Percentiles rank a stretch among this genome's conserved stretches.
Evolutionary conservation across 306 rosid species (phyloP).

Genomic region (Lathyrus oleraceus): DNA sequence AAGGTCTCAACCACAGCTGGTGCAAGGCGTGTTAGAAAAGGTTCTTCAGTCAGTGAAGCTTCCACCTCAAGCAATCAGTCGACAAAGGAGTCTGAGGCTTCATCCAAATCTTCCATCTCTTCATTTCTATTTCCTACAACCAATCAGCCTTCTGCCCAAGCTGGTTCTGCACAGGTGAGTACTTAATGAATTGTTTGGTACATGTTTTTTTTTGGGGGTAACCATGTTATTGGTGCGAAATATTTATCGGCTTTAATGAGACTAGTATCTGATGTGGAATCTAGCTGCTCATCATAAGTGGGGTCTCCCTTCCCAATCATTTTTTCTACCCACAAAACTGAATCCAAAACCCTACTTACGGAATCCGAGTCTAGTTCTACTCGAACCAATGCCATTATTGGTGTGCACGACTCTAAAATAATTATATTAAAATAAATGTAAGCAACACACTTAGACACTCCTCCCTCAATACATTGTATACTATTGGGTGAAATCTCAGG

Average conservation of each 20-base stretch:
- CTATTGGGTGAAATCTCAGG: background rate
- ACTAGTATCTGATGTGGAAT: background rate
- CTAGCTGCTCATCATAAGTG: background rate
- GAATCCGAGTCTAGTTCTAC: background rate
- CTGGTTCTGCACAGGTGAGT: conserved; percentile 65
- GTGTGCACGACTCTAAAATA: conserved; percentile 24
- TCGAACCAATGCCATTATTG: background rate
- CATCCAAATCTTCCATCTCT: conserved; percentile 53
- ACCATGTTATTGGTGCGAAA: background rate
- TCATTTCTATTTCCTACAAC: conserved; percentile 43
- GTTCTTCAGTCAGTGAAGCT: conserved; percentile 55
- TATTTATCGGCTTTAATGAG: background rate
- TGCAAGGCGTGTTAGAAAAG: conserved; percentile 81
- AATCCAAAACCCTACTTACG: background rate
- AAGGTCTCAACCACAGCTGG: conserved; percentile 94
- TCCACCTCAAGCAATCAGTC: conserved; percentile 51
- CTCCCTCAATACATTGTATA: background rate
- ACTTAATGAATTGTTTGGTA: conserved; percentile 30
- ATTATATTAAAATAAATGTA: conserved; percentile 18
- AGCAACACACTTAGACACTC: background rate
- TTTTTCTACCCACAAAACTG: background rate
- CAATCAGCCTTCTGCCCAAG: conserved; percentile 47
- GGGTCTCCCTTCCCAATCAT: background rate
- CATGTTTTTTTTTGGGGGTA: background rate
- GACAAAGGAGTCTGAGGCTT: conserved; percentile 57